A percentile compares a stretch with the other conserved stretches of the same genome.
Conservation (phyloP, 768 basidiomycete species). For the Mycena chlorophos region DNA sequence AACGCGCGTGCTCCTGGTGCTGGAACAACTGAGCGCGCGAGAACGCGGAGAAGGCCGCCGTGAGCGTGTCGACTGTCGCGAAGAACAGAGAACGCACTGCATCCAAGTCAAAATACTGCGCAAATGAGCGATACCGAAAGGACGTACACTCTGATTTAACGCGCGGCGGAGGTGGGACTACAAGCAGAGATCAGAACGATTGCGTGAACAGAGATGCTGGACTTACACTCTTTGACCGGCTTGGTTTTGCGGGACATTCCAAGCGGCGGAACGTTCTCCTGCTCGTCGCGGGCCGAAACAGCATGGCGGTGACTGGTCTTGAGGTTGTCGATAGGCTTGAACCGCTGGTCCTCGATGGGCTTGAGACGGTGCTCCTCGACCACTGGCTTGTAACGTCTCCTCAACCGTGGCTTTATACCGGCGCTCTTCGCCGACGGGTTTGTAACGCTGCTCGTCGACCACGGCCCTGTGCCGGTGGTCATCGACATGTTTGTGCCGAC, state of each 20-base stretch:
- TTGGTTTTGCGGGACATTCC: constrained; percentile 14
- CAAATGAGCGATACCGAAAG: background rate
- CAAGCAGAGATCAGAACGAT: background rate
- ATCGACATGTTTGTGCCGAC: no score
- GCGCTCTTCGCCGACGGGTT: no score
- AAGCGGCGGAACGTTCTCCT: constrained; percentile 18
- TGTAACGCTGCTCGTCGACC: no score
- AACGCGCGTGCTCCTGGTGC: constrained; percentile 45
- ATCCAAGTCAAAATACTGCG: background rate
- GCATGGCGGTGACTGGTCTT: background rate
- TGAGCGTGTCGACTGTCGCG: constrained; percentile 28
- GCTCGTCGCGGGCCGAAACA: constrained; percentile 8
- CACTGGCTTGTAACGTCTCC: no score
- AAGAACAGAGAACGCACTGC: constrained; percentile 18
- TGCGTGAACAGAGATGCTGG: constrained; percentile 2
- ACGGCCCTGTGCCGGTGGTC: no score
- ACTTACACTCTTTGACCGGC: constrained; percentile 12
- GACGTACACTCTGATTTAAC: constrained; percentile 7
- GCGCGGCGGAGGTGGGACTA: constrained; percentile 3
- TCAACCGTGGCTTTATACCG: no score
- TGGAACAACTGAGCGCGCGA: constrained; percentile 54
- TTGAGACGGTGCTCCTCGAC: no score
- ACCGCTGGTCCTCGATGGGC: no score
- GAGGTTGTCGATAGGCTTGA: background rate
- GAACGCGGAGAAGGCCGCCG: constrained; percentile 68